Conservation (phyloP, 2,329 filamentous ascomycete genomes). For the Hymenoscyphus scutula region DNA sequence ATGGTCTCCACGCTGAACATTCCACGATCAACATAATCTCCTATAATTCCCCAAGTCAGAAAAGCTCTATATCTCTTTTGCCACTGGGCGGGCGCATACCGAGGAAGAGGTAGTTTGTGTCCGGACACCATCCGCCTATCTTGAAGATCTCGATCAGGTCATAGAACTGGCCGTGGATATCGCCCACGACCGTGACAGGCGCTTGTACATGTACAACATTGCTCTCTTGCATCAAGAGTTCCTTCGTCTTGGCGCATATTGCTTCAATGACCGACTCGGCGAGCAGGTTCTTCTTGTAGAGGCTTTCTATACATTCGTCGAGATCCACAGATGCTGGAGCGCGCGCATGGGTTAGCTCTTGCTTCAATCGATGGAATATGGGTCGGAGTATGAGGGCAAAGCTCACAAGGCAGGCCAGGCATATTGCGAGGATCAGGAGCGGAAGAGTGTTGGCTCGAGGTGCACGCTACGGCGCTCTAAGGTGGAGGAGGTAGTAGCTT, state of each 20-base stretch:
- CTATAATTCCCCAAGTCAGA: slow-evolving; percentile 37
- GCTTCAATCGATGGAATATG: neutral
- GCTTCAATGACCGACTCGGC: slow-evolving; percentile 98
- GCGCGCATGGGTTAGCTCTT: neutral
- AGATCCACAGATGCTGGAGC: slow-evolving; percentile 85
- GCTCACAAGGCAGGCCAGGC: slow-evolving; percentile 57
- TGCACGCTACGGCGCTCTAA: slow-evolving; percentile 28
- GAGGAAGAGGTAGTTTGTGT: slow-evolving; percentile 97
- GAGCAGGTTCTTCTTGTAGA: slow-evolving; percentile 95
- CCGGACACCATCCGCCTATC: slow-evolving; percentile 94
- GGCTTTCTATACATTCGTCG: slow-evolving; percentile 94
- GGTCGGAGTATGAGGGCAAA: neutral
- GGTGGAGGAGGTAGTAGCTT: slow-evolving; percentile 25
- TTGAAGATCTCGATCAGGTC: slow-evolving; percentile 99
- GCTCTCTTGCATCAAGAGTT: slow-evolving; percentile 98
- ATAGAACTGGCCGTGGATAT: slow-evolving; percentile 98
- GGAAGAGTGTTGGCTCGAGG: slow-evolving; percentile 19
- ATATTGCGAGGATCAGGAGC: slow-evolving; percentile 40
- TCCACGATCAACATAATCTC: slow-evolving; percentile 96
- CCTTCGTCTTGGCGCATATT: slow-evolving; percentile 98
- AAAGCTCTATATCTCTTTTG: neutral
- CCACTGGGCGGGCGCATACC: slow-evolving; percentile 50
- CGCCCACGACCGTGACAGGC: slow-evolving; percentile 94
- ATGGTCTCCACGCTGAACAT: slow-evolving; percentile 99
- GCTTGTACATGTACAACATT: slow-evolving; percentile 97